Conservation (phyloP, 2,329 filamentous ascomycete genomes). For the Verticillium isaacii region DNA sequence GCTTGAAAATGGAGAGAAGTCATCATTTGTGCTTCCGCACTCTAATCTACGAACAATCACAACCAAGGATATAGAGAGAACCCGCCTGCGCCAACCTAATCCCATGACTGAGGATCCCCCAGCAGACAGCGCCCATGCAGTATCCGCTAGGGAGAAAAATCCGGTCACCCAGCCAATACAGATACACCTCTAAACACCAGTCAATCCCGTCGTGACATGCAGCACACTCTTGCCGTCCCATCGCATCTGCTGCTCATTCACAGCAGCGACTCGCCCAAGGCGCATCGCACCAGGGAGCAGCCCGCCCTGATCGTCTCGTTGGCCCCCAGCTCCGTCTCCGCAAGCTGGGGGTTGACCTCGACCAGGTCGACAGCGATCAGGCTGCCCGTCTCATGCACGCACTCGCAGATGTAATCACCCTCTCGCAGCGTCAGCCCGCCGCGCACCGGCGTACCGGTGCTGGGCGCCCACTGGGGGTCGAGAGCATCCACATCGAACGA, state of each 20-base stretch:
- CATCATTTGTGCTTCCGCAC: not conserved
- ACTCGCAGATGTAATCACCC: constrained; percentile 94
- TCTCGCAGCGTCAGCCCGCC: constrained; percentile 91
- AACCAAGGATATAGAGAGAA: not conserved
- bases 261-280: constrained; percentile 84
- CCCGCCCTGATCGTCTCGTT: constrained; percentile 86
- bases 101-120: not conserved
- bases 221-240: not conserved
- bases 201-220: not conserved
- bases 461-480: constrained; percentile 93
- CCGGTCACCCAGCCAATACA: not conserved
- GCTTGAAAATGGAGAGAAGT: not conserved
- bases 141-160: not conserved
- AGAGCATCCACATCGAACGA: constrained; percentile 96
- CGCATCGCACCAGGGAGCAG: constrained; percentile 86
- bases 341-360: constrained; percentile 73
- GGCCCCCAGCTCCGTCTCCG: constrained; percentile 58
- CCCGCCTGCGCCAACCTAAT: not conserved
- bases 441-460: constrained; percentile 90
- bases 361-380: constrained; percentile 77
- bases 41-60: not conserved
- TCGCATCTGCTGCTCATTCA: constrained; percentile 30
- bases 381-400: constrained; percentile 73
- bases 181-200: not conserved
- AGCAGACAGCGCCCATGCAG: not conserved